Evolutionary conservation across 192 early-diverging fungal genomes (phyloP).

Genomic region (Coemansia sp.): DNA sequence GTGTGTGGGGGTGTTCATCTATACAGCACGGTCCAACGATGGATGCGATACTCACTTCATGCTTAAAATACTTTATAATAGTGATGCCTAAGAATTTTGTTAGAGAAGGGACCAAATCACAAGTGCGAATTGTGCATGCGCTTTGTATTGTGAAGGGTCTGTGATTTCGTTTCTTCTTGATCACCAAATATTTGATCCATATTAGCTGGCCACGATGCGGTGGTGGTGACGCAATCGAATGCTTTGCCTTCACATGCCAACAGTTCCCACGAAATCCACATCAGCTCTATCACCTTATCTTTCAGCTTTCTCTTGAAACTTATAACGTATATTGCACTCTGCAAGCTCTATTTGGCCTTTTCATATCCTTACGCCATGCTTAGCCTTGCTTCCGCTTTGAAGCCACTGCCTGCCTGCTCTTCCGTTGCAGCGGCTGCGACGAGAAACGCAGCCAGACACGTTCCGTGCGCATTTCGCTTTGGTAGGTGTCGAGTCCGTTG

Average conservation of each 20-base stretch:
- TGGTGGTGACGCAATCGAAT: too few relatives aligned
- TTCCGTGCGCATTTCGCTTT: conserved; percentile 16
- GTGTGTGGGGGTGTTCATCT: neutral
- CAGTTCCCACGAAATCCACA: too few relatives aligned
- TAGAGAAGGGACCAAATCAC: too few relatives aligned
- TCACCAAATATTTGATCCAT: too few relatives aligned
- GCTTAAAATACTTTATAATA: too few relatives aligned
- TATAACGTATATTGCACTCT: neutral
- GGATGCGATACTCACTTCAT: conserved; percentile 44
- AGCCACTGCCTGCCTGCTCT: neutral
- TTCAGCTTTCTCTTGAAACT: neutral
- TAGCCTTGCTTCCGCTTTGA: conserved; percentile 16
- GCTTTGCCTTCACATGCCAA: too few relatives aligned
- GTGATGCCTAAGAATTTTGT: too few relatives aligned
- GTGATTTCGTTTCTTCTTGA: too few relatives aligned
- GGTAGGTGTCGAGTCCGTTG: conserved; percentile 18
- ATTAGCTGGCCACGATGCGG: too few relatives aligned
- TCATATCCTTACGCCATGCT: conserved; percentile 17
- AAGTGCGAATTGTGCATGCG: too few relatives aligned
- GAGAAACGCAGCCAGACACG: neutral
- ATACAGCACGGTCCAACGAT: conserved; percentile 6
- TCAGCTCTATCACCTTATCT: neutral
- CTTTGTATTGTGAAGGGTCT: too few relatives aligned
- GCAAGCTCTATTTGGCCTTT: neutral
- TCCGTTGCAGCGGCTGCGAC: conserved; percentile 4